phyloP scores from a whole-genome alignment of 2,329 filamentous ascomycete species.

The Byssoonygena ceratinophila region DNA sequence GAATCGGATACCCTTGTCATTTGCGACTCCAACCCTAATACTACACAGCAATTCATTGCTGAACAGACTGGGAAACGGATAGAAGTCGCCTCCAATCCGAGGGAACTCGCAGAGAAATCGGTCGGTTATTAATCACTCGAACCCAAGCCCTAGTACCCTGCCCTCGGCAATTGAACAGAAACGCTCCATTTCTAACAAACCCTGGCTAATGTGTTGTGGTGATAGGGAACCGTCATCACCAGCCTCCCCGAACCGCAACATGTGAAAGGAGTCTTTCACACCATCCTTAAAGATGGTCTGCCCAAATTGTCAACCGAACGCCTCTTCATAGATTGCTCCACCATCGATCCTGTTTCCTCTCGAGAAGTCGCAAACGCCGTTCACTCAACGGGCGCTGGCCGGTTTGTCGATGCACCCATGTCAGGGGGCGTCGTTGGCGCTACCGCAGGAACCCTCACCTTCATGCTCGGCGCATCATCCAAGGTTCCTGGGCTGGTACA shows the following conservation, averaged over 20 bases:
- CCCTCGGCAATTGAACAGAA: neutral
- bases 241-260: constrained; percentile 82
- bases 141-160: neutral
- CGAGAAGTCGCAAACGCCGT: constrained; percentile 63
- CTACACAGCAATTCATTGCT: constrained; percentile 47
- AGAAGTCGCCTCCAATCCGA: constrained; percentile 46
- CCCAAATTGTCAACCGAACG: constrained; percentile 48
- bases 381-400: constrained; percentile 54
- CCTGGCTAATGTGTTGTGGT: constrained; percentile 9
- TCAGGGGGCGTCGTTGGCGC: constrained; percentile 93
- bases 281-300: constrained; percentile 56
- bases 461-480: constrained; percentile 73
- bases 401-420: constrained; percentile 91
- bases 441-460: constrained; percentile 74
- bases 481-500: constrained; percentile 44
- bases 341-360: constrained; percentile 84
- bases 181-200: neutral
- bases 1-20: constrained; percentile 52
- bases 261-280: constrained; percentile 69
- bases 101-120: constrained; percentile 55
- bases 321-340: constrained; percentile 91
- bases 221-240: constrained; percentile 73
- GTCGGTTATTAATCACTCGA: constrained; percentile 39
- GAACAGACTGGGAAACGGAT: constrained; percentile 45
- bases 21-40: constrained; percentile 53